A percentile compares a stretch with the other conserved stretches of the same genome.
These are phyloP conservation scores for Calendula officinalis DNA, from an alignment of 129 eudicot species.

Conservation along the genomic window DNA sequence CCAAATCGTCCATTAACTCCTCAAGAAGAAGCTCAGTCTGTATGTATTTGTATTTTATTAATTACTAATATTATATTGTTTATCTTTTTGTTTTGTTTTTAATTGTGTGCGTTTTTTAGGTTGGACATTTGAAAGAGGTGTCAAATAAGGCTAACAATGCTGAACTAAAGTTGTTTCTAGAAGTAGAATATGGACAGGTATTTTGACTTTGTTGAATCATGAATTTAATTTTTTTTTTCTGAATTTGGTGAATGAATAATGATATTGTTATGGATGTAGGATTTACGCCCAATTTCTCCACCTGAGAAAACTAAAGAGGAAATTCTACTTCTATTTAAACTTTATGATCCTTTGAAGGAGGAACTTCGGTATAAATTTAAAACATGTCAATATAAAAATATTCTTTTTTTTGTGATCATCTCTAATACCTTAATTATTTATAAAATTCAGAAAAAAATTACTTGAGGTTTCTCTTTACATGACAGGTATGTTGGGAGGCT, in stretches of 20 bases:
- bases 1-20: slow-evolving; percentile 88
- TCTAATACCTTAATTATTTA: not conserved
- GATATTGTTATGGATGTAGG: slow-evolving; percentile 44
- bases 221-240: not conserved
- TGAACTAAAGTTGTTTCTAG: slow-evolving; percentile 81
- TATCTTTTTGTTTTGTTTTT: slow-evolving; percentile 6
- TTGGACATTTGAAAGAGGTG: slow-evolving; percentile 73
- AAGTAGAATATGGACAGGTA: slow-evolving; percentile 70
- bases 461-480: slow-evolving; percentile 3
- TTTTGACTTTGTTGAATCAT: not conserved
- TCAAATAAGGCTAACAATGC: slow-evolving; percentile 71
- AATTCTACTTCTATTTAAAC: slow-evolving; percentile 76
- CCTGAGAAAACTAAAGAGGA: slow-evolving; percentile 83
- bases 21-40: slow-evolving; percentile 21
- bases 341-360: slow-evolving; percentile 81
- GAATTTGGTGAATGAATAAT: slow-evolving; percentile 14
- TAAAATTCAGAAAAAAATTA: not conserved
- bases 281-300: slow-evolving; percentile 58
- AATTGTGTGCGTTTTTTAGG: slow-evolving; percentile 38
- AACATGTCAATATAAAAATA: not conserved
- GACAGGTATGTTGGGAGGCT: slow-evolving; percentile 80
- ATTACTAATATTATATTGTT: not conserved
- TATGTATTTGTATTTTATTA: slow-evolving; percentile 23
- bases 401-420: not conserved
- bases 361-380: slow-evolving; percentile 58